Evolutionary conservation across 768 basidiomycete genomes (phyloP).

Genomic region (Psilocybe tampanensis): DNA sequence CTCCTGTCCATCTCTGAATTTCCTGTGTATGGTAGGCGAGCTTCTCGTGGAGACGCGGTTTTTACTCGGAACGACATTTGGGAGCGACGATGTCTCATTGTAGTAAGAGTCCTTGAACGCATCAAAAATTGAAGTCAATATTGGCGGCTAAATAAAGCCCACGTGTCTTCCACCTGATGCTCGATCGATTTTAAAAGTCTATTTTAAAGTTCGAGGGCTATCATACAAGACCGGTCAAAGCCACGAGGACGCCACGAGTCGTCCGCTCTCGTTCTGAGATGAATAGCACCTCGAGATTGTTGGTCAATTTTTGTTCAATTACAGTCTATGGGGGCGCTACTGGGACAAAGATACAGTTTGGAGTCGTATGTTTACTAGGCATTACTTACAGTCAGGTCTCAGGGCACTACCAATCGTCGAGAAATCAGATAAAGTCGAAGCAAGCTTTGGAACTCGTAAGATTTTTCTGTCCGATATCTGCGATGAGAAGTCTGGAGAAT

Average conservation of each 20-base stretch:
- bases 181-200: background rate
- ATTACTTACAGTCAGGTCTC: too few relatives aligned
- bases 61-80: constrained; percentile 3
- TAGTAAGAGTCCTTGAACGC: background rate
- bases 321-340: too few relatives aligned
- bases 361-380: too few relatives aligned
- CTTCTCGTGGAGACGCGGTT: constrained; percentile 5
- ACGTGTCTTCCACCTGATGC: constrained; percentile 2
- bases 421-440: too few relatives aligned
- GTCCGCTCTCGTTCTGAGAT: too few relatives aligned
- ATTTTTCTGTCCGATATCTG: background rate
- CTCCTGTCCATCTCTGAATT: background rate
- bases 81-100: background rate
- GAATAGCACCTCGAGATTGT: background rate
- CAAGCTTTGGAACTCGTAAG: too few relatives aligned
- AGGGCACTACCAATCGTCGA: too few relatives aligned
- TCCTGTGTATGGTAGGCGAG: background rate
- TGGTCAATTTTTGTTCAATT: background rate
- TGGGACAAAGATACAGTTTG: too few relatives aligned
- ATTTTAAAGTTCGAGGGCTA: background rate
- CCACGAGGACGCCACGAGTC: constrained; percentile 8
- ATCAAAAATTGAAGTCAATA: constrained; percentile 2
- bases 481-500: background rate
- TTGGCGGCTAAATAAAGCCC: constrained; percentile 5
- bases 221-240: background rate